Conservation (phyloP, 164 flowering plant genomes). For the Berberis thunbergii region DNA sequence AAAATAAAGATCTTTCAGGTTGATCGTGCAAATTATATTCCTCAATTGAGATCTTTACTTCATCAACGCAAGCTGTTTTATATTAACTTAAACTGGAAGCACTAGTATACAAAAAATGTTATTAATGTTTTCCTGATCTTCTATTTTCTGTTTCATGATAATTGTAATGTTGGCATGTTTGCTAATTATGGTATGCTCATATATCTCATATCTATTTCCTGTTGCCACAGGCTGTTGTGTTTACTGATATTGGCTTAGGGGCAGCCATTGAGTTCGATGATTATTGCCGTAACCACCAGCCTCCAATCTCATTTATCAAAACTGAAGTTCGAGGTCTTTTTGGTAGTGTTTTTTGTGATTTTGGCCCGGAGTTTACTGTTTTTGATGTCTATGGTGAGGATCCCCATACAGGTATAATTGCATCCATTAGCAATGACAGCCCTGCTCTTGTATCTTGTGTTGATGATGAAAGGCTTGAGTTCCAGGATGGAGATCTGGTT, state of each 20-base stretch:
- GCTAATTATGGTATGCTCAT: too few species aligned
- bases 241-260: constrained; percentile 54
- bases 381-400: constrained; percentile 80
- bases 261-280: constrained; percentile 64
- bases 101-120: background rate
- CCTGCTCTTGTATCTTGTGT: constrained; percentile 72
- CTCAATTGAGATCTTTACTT: too few species aligned
- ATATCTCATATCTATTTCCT: background rate
- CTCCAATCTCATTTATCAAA: constrained; percentile 72
- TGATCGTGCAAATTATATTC: too few species aligned
- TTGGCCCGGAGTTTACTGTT: constrained; percentile 72
- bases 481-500: constrained; percentile 87
- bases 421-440: constrained; percentile 73
- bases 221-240: constrained; percentile 65
- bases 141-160: background rate
- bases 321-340: constrained; percentile 75
- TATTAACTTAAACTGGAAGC: too few species aligned
- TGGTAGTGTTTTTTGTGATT: constrained; percentile 76
- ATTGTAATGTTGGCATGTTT: background rate
- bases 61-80: too few species aligned
- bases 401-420: constrained; percentile 76
- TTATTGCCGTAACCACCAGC: constrained; percentile 62
- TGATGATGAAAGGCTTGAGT: constrained; percentile 81
- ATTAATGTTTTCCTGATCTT: background rate
- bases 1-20: too few species aligned